Evolutionary conservation across 2,329 filamentous ascomycete genomes (phyloP).

Genomic region (Exutisphaerella laricina): DNA sequence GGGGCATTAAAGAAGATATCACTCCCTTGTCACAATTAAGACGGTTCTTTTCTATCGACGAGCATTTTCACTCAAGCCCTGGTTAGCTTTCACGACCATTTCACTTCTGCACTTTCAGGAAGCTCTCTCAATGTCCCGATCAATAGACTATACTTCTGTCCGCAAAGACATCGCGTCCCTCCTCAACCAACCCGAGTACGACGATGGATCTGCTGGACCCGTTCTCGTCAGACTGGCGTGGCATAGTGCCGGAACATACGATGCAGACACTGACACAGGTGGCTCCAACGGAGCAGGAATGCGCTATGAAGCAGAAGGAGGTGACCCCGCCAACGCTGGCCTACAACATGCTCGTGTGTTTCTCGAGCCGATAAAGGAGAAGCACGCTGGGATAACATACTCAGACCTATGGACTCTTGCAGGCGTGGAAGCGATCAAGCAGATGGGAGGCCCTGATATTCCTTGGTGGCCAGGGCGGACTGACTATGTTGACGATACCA

Average conservation of each 20-base stretch:
- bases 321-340: conserved; percentile 60
- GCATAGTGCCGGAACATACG: conserved; percentile 61
- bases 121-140: conserved; percentile 17
- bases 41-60: not conserved
- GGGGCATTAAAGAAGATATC: no score
- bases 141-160: conserved; percentile 42
- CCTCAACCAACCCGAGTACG: conserved; percentile 51
- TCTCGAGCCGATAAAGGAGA: conserved; percentile 56
- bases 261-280: conserved; percentile 54
- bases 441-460: conserved; percentile 56
- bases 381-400: conserved; percentile 60
- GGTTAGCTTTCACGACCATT: no score
- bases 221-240: conserved; percentile 60
- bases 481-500: conserved; percentile 57
- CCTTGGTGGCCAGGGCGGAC: conserved; percentile 55
- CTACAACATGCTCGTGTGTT: conserved; percentile 59
- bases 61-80: no score
- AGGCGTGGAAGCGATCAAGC: conserved; percentile 53
- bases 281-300: conserved; percentile 62
- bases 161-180: conserved; percentile 40
- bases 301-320: conserved; percentile 60
- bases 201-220: conserved; percentile 59
- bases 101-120: no score
- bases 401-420: conserved; percentile 61
- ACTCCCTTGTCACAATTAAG: not conserved